These are phyloP conservation scores for Plenodomus tracheiphilus DNA, from an alignment of 2,329 filamentous ascomycete genomes.

Conservation along the genomic window DNA sequence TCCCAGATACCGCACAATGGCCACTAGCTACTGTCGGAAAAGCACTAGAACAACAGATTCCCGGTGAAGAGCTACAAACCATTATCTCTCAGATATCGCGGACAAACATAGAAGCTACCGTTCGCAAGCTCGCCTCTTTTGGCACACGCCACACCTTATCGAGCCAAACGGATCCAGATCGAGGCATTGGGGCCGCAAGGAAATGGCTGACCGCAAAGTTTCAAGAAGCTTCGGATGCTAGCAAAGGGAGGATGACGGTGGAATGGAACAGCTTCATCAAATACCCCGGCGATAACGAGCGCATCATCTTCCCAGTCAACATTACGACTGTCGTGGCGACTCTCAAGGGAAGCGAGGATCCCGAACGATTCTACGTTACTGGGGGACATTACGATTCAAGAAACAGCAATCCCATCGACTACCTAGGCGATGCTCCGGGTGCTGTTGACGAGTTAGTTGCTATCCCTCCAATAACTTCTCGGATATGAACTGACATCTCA, in stretches of 20 bases:
- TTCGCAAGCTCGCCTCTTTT: constrained; percentile 59
- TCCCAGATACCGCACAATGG: constrained; percentile 39
- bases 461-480: constrained; percentile 36
- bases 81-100: constrained; percentile 48
- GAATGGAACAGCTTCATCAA: constrained; percentile 55
- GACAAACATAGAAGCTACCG: constrained; percentile 54
- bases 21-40: constrained; percentile 45
- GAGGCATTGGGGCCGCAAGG: constrained; percentile 60
- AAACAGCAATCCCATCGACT: constrained; percentile 56
- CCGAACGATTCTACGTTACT: constrained; percentile 56
- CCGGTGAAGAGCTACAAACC: constrained; percentile 44
- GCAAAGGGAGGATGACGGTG: constrained; percentile 56
- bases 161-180: constrained; percentile 53
- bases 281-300: constrained; percentile 49
- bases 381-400: constrained; percentile 62
- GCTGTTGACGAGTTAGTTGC: constrained; percentile 63
- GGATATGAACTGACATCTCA: constrained; percentile 7
- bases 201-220: constrained; percentile 61
- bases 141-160: constrained; percentile 62
- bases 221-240: constrained; percentile 51
- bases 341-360: constrained; percentile 55
- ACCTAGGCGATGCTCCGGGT: constrained; percentile 57
- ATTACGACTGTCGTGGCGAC: constrained; percentile 57
- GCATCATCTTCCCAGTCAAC: constrained; percentile 49
- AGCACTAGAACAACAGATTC: constrained; percentile 46